These are phyloP conservation scores for Fusarium fracticaudum DNA, from an alignment of 2,329 filamentous ascomycete genomes.

Conservation along the genomic window DNA sequence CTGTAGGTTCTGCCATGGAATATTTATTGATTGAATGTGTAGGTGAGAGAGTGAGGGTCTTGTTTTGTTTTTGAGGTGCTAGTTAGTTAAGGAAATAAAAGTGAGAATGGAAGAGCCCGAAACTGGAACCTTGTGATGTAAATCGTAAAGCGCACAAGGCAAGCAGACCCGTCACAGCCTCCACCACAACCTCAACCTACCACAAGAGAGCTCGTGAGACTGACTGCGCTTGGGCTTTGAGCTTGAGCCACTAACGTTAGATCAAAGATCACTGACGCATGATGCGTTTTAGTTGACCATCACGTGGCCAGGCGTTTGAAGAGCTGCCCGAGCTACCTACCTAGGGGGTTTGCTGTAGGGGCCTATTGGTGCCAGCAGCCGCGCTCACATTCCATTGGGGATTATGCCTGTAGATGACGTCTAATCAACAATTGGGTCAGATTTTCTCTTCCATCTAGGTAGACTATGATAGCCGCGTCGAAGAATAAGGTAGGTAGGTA, in stretches of 20 bases:
- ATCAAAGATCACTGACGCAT: constrained; percentile 7
- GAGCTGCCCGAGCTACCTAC: not conserved
- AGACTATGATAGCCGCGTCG: not conserved
- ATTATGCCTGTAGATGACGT: constrained; percentile 30
- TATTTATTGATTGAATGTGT: not conserved
- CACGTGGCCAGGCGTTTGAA: constrained; percentile 41
- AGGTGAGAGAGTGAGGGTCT: not conserved
- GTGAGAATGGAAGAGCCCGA: constrained; percentile 3
- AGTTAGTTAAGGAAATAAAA: not conserved
- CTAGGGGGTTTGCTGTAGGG: not conserved
- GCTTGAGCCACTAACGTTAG: constrained; percentile 11
- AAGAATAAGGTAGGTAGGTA: not conserved
- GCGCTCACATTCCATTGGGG: constrained; percentile 15
- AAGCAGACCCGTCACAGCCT: constrained; percentile 27
- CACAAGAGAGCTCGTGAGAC: constrained; percentile 29
- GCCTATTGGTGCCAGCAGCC: constrained; percentile 27
- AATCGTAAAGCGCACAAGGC: constrained; percentile 33
- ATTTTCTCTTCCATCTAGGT: not conserved
- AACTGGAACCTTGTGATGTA: constrained; percentile 35
- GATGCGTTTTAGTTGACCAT: constrained; percentile 2
- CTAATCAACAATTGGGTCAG: not conserved
- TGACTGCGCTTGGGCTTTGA: not conserved
- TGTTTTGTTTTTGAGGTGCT: constrained; percentile 1
- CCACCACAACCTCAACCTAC: constrained; percentile 24
- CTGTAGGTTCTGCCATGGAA: constrained; percentile 47